phyloP scores from a whole-genome alignment of 2,329 filamentous ascomycete species.

The Cytospora paraplurivora region DNA sequence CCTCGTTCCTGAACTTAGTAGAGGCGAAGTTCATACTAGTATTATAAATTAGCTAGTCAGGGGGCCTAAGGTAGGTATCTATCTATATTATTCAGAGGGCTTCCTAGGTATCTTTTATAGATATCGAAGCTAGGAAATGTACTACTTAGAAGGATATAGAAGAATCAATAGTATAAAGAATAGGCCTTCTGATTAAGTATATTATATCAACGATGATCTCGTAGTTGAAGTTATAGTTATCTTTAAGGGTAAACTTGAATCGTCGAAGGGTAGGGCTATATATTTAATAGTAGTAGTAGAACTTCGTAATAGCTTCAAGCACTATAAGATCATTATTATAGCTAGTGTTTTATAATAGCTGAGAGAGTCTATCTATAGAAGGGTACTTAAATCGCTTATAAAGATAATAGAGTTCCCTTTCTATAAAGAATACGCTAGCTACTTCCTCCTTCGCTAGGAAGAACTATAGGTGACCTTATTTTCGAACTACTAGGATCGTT shows the following conservation, averaged over 20 bases:
- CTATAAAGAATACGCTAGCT: not conserved
- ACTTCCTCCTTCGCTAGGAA: not conserved
- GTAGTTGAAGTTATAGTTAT: not conserved
- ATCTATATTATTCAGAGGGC: not conserved
- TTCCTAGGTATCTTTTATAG: not conserved
- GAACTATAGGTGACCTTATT: not conserved
- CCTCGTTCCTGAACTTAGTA: no score
- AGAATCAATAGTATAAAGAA: not conserved
- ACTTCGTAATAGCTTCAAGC: not conserved
- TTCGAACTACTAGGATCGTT: not conserved
- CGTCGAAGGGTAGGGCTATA: not conserved
- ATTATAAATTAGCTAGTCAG: not conserved
- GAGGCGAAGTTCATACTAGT: no score
- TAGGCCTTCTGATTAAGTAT: not conserved
- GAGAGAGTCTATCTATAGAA: not conserved
- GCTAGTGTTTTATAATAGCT: not conserved
- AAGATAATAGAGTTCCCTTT: no score
- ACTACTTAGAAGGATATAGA: not conserved
- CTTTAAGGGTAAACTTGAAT: slow-evolving; percentile 1
- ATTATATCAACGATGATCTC: not conserved
- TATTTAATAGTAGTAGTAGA: slow-evolving; percentile 8
- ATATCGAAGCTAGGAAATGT: not conserved
- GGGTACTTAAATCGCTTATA: no score
- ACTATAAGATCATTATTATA: not conserved
- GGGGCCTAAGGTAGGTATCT: not conserved